These are phyloP conservation scores for Hordeum marinum DNA, from an alignment of 176 grass and related monocot species.

Conservation along the genomic window DNA sequence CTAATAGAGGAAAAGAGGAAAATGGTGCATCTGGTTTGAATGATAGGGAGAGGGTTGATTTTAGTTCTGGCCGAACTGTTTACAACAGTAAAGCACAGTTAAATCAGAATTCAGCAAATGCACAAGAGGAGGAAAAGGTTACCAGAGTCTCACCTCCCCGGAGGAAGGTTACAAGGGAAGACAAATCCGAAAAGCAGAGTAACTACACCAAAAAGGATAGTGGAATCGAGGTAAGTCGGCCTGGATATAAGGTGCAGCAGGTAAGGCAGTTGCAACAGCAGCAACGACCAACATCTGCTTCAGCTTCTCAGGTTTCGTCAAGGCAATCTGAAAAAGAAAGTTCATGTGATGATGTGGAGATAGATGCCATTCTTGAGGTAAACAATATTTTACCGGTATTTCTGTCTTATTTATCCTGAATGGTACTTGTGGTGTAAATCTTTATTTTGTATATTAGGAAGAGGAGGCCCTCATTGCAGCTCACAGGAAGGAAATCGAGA, in stretches of 20 bases:
- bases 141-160: slow-evolving; percentile 89
- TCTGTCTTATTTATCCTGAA: neutral
- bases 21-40: slow-evolving; percentile 45
- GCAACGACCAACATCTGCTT: slow-evolving; percentile 54
- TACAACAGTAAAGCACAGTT: slow-evolving; percentile 50
- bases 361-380: slow-evolving; percentile 98
- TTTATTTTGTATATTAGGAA: slow-evolving; percentile 61
- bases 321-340: slow-evolving; percentile 77
- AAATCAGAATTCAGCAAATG: slow-evolving; percentile 50
- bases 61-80: slow-evolving; percentile 36
- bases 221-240: slow-evolving; percentile 31
- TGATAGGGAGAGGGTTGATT: slow-evolving; percentile 74
- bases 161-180: slow-evolving; percentile 76
- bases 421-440: neutral
- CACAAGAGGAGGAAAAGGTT: slow-evolving; percentile 77
- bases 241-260: slow-evolving; percentile 59
- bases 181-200: slow-evolving; percentile 70
- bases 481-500: slow-evolving; percentile 98
- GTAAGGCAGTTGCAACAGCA: slow-evolving; percentile 49
- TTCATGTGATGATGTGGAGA: slow-evolving; percentile 81
- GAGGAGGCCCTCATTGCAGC: slow-evolving; percentile 96
- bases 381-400: slow-evolving; percentile 14
- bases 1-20: slow-evolving; percentile 57
- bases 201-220: slow-evolving; percentile 70
- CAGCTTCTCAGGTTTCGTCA: slow-evolving; percentile 34